Conservation (phyloP, 805 yeast genomes). For the Maudiozyma serrabonitensis region DNA sequence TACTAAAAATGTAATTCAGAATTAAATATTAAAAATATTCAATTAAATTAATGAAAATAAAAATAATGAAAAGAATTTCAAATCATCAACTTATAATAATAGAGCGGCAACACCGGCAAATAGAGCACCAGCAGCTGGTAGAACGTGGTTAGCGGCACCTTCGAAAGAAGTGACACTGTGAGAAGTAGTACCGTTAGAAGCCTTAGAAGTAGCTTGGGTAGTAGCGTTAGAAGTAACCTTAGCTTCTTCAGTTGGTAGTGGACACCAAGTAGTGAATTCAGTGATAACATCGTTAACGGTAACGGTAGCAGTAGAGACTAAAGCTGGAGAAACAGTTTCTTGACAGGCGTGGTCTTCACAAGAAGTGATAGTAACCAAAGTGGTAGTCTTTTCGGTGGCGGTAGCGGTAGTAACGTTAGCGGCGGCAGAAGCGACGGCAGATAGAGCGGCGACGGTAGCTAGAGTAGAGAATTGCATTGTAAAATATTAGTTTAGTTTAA, state of each 20-base stretch:
- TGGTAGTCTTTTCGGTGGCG: slow-evolving; percentile 21
- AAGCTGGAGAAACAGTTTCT: slow-evolving; percentile 28
- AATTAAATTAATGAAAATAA: neutral
- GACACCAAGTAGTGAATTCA: slow-evolving; percentile 30
- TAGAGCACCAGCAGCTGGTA: slow-evolving; percentile 40
- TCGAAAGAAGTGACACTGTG: slow-evolving; percentile 25
- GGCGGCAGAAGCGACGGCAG: slow-evolving; percentile 20
- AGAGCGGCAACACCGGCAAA: slow-evolving; percentile 42
- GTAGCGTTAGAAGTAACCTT: neutral
- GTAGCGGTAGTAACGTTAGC: slow-evolving; percentile 16
- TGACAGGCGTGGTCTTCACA: slow-evolving; percentile 28
- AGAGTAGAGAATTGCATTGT: slow-evolving; percentile 34
- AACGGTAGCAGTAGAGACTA: slow-evolving; percentile 30
- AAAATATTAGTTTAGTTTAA: neutral
- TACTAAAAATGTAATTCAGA: neutral
- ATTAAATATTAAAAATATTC: neutral
- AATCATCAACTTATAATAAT: slow-evolving; percentile 29
- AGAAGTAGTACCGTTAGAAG: slow-evolving; percentile 3
- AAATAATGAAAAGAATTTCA: neutral
- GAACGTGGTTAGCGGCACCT: slow-evolving; percentile 38
- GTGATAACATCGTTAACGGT: slow-evolving; percentile 30
- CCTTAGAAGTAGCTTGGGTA: slow-evolving; percentile 1
- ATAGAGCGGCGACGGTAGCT: slow-evolving; percentile 29
- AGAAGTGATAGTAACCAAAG: slow-evolving; percentile 31
- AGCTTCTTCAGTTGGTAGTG: slow-evolving; percentile 17